Evolutionary conservation across 352 stramenopile genomes (phyloP), one percentile per base, ranked within the genome.

Genomic region (Phytophthora cryptogea): DNA sequence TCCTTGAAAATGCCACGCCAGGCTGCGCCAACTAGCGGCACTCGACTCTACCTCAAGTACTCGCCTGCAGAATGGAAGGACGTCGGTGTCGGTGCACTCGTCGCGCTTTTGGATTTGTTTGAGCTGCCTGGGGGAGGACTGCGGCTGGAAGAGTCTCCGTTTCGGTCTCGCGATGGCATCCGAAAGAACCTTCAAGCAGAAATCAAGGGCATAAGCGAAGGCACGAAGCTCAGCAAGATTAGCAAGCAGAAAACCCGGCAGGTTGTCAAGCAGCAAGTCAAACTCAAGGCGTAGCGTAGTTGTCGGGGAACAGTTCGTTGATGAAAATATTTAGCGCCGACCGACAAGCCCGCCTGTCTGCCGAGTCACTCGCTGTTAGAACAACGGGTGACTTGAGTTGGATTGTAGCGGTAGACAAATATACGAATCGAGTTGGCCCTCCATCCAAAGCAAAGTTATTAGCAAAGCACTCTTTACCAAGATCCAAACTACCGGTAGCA

Each of bases 91-190:
- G 83, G 80, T 2, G 76, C 74, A 16, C 48, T 88, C 27, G 33
- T 88, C 2, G 79, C 83, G 0, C 48, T 95, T 2, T 43, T 92
- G 4, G 83, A 93, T 50, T 47, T 91, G 14, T 84, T 83, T 33
- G 63, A 82, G 44, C 59, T 91, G 9, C 69, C 79, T 11, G 63
- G 63, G 27, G 45, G 51, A 20, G 62, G 59, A 10, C 48, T 70
- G 20, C 50, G 41, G 10, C 42, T 80, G 10, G 48, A 68, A 3
- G 58, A 76, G 17, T 90, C 81, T 1, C 71, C 78, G 1, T 89
- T 86, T 60, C 62, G 77, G n/a, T 78, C 75, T 26, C 36, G 83
- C 5, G 75, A 90, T 31, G 74, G 66, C 0, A 65, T 91, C 35
- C 64, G 70, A 23, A 84, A 82, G 50, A 79, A 69, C 14, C 66